phyloP scores from a whole-genome alignment of 2,329 filamentous ascomycete species.

The Penicillium corylophilum region DNA sequence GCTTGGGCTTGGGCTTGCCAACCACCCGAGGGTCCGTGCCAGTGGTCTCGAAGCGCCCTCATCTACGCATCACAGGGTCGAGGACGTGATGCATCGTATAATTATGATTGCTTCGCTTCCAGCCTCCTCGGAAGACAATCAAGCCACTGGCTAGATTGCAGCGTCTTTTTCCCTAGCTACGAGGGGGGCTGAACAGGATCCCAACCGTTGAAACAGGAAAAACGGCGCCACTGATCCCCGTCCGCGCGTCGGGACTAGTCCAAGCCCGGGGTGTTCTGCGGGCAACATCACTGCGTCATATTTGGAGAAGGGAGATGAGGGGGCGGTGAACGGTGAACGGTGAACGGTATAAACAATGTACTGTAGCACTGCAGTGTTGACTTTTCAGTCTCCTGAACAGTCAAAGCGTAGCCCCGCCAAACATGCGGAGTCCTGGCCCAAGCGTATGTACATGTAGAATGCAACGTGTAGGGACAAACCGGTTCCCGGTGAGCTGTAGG shows the following conservation, averaged over 20 bases:
- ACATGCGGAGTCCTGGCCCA: conserved; percentile 11
- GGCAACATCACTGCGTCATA: not conserved
- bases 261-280: not conserved
- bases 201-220: conserved; percentile 2
- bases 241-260: not conserved
- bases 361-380: conserved; percentile 11
- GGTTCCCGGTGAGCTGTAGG: not conserved
- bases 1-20: not conserved
- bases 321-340: conserved; percentile 5
- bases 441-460: conserved; percentile 3
- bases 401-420: conserved; percentile 12
- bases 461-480: conserved; percentile 11
- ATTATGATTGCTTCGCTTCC: not conserved
- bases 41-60: conserved; percentile 10
- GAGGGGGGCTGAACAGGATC: conserved; percentile 1
- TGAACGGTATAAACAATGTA: not conserved
- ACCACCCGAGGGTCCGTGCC: conserved; percentile 4
- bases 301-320: not conserved
- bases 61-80: conserved; percentile 19
- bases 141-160: not conserved
- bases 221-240: not conserved
- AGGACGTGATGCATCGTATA: conserved; percentile 6
- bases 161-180: not conserved
- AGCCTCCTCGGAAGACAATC: not conserved
- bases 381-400: conserved; percentile 4